Conservation (phyloP, 169 alveolate genomes). For the Plasmodium vinckei region DNA sequence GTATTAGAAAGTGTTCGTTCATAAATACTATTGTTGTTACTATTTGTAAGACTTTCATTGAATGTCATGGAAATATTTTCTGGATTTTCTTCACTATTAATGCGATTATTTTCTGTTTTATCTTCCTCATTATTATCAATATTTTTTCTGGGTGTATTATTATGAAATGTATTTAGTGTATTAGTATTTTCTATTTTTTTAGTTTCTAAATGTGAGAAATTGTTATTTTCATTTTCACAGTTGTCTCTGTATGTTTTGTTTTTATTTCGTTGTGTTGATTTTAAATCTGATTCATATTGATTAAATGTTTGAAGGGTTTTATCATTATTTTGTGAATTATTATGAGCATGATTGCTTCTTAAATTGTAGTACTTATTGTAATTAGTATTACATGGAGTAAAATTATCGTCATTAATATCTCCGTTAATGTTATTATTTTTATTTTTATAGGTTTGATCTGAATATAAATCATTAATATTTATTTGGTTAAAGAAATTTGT, state of each 20-base stretch:
- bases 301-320: no score
- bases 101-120: neutral
- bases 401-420: neutral
- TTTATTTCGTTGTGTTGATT: neutral
- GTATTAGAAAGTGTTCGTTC: neutral
- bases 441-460: constrained; percentile 13
- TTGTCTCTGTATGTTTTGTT: neutral
- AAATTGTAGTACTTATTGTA: neutral
- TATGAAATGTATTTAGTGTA: neutral
- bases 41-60: neutral
- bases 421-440: neutral
- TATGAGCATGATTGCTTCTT: neutral
- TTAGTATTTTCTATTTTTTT: neutral
- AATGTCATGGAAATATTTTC: neutral
- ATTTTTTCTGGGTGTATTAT: neutral
- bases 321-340: neutral
- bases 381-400: neutral
- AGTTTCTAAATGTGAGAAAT: neutral
- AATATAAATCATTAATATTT: neutral
- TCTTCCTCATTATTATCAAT: neutral
- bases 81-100: constrained; percentile 1
- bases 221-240: neutral
- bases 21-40: constrained; percentile 2
- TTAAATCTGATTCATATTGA: neutral
- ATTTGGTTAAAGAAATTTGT: constrained; percentile 1